phyloP scores from a whole-genome alignment of 2,329 filamentous ascomycete species.

The Colletotrichum kahawae region DNA sequence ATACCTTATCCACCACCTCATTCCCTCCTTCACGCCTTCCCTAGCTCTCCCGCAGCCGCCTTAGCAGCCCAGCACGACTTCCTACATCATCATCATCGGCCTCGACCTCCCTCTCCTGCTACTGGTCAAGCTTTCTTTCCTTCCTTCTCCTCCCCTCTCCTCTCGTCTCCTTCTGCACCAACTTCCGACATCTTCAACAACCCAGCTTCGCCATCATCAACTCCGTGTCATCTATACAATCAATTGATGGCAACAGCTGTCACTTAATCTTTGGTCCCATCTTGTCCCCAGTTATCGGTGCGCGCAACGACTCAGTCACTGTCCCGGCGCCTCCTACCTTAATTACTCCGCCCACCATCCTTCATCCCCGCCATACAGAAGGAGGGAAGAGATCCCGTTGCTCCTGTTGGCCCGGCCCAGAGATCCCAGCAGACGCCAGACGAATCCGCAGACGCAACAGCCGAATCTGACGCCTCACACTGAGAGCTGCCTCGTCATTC shows the following conservation, averaged over 20 bases:
- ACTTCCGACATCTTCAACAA: not conserved
- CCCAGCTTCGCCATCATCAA: not conserved
- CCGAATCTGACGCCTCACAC: not conserved
- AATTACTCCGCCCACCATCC: constrained; percentile 1
- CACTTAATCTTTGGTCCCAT: constrained; percentile 20
- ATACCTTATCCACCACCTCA: not conserved
- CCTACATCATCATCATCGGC: constrained; percentile 16
- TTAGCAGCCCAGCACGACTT: not conserved
- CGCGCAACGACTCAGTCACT: constrained; percentile 19
- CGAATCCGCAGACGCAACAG: constrained; percentile 7
- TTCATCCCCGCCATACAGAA: not conserved
- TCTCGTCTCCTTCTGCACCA: not conserved
- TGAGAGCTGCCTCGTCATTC: not conserved
- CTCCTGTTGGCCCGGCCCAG: not conserved
- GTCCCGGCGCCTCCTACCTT: not conserved
- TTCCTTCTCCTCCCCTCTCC: not conserved
- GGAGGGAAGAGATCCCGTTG: not conserved
- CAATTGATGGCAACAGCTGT: constrained; percentile 12
- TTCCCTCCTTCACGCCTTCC: not conserved
- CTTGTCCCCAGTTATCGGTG: constrained; percentile 15
- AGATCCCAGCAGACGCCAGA: not conserved
- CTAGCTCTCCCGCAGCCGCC: not conserved
- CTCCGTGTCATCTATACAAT: constrained; percentile 13
- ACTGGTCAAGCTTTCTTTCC: not conserved
- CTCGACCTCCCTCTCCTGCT: not conserved